Conservation (phyloP, 768 basidiomycete genomes). For the Mycena filopes region DNA sequence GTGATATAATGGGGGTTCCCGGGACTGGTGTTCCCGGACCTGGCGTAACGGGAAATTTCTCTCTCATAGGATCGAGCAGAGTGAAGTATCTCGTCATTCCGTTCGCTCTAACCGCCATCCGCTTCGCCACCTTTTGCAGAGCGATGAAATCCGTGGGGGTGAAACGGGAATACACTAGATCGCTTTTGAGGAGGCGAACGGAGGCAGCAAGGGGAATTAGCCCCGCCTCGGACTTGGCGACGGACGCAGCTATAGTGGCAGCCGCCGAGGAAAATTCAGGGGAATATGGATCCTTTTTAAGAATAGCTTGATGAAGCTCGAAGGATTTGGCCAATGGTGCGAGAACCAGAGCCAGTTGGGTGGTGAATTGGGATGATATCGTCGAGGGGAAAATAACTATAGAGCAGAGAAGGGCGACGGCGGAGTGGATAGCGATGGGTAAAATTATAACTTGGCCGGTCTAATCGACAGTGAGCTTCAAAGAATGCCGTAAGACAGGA, state of each 20-base stretch:
- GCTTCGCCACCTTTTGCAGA: conserved; percentile 60
- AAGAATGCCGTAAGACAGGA: neutral
- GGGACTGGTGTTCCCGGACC: conserved; percentile 48
- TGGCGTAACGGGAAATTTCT: conserved; percentile 66
- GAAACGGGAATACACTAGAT: conserved; percentile 71
- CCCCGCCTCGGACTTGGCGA: conserved; percentile 56
- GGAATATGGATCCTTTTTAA: conserved; percentile 55
- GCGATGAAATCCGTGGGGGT: conserved; percentile 63
- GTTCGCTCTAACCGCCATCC: conserved; percentile 66
- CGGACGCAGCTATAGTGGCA: conserved; percentile 42
- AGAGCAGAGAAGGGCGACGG: conserved; percentile 61
- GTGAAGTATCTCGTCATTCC: conserved; percentile 72
- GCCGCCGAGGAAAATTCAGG: conserved; percentile 48
- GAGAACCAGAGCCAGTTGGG: conserved; percentile 58
- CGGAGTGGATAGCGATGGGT: conserved; percentile 70
- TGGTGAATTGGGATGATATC: conserved; percentile 68
- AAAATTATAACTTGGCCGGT: conserved; percentile 63
- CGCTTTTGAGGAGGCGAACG: conserved; percentile 62
- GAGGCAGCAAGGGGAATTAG: conserved; percentile 65
- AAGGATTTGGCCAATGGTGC: conserved; percentile 58
- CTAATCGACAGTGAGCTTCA: conserved; percentile 38
- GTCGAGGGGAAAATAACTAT: conserved; percentile 71
- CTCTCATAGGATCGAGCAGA: conserved; percentile 70
- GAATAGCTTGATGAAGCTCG: conserved; percentile 55
- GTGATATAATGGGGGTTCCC: conserved; percentile 43